These are phyloP conservation scores for Choiromyces venosus DNA, from an alignment of 495 filamentous ascomycete species.

Conservation along the genomic window DNA sequence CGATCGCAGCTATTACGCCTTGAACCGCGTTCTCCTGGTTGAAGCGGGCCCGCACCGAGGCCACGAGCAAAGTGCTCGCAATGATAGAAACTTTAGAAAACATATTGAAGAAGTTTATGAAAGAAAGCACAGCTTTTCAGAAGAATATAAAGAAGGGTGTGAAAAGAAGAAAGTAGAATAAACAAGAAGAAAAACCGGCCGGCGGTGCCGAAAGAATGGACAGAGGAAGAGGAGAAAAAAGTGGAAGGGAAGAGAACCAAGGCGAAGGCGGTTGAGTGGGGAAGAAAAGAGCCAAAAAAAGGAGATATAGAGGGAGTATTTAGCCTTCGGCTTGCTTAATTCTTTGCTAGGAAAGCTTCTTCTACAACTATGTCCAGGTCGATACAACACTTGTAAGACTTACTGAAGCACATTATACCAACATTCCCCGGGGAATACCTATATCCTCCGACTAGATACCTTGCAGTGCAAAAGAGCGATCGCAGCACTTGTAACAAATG, in stretches of 20 bases:
- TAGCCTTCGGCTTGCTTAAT: slow-evolving; percentile 8
- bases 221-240: background rate
- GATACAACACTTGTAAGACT: background rate
- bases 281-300: background rate
- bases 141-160: slow-evolving; percentile 39
- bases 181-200: slow-evolving; percentile 39
- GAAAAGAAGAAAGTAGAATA: slow-evolving; percentile 7
- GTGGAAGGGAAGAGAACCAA: background rate
- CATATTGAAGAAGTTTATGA: slow-evolving; percentile 3
- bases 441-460: background rate
- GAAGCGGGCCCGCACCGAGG: slow-evolving; percentile 46
- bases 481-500: background rate
- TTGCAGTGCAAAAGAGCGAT: background rate
- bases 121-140: slow-evolving; percentile 24
- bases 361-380: background rate
- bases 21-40: slow-evolving; percentile 51
- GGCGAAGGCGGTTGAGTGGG: background rate
- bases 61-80: background rate
- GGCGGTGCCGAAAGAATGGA: slow-evolving; percentile 39
- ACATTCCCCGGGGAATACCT: no score
- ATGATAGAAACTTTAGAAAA: background rate
- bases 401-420: background rate
- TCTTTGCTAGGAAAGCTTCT: background rate
- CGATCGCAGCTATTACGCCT: slow-evolving; percentile 47
- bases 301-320: slow-evolving; percentile 6